phyloP scores from a whole-genome alignment of 495 filamentous ascomycete species.

The Tuber indicum region DNA sequence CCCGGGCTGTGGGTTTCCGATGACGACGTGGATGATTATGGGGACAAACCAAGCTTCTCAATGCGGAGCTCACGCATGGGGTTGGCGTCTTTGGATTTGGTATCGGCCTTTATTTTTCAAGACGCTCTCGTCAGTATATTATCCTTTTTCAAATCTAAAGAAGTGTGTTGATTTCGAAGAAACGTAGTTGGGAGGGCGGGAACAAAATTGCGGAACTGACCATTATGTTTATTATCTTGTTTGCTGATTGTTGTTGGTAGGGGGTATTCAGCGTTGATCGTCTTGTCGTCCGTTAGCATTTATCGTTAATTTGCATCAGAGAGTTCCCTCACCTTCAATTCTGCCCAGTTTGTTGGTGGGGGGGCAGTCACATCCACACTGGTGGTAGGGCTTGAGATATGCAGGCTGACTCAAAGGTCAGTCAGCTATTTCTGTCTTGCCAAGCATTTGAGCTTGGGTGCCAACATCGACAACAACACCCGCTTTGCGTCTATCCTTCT shows the following conservation, averaged over 20 bases:
- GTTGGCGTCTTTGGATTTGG: slow-evolving; percentile 87
- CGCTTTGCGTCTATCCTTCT: slow-evolving; percentile 4
- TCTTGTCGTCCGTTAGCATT: slow-evolving; percentile 23
- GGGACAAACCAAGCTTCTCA: slow-evolving; percentile 68
- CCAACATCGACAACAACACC: slow-evolving; percentile 36
- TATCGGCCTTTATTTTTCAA: slow-evolving; percentile 52
- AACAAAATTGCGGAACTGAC: slow-evolving; percentile 29
- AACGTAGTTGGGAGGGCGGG: slow-evolving; percentile 26
- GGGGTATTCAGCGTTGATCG: slow-evolving; percentile 24
- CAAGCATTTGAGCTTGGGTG: slow-evolving; percentile 9
- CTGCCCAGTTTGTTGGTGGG: slow-evolving; percentile 10
- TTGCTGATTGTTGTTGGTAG: slow-evolving; percentile 7
- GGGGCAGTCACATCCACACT: slow-evolving; percentile 25
- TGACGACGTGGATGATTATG: neutral
- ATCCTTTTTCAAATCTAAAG: slow-evolving; percentile 1
- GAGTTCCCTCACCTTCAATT: slow-evolving; percentile 1
- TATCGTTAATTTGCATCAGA: slow-evolving; percentile 2
- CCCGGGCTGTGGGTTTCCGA: neutral
- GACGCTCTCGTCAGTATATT: slow-evolving; percentile 23
- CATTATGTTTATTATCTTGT: slow-evolving; percentile 16
- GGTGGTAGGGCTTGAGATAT: slow-evolving; percentile 6
- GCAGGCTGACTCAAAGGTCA: neutral
- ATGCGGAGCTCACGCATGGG: slow-evolving; percentile 99
- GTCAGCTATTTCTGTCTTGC: neutral
- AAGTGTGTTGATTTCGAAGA: slow-evolving; percentile 11